A percentile compares a stretch with the other conserved stretches of the same genome.
Conservation (phyloP, 2,329 filamentous ascomycete species). For the Talaromyces sp. region DNA sequence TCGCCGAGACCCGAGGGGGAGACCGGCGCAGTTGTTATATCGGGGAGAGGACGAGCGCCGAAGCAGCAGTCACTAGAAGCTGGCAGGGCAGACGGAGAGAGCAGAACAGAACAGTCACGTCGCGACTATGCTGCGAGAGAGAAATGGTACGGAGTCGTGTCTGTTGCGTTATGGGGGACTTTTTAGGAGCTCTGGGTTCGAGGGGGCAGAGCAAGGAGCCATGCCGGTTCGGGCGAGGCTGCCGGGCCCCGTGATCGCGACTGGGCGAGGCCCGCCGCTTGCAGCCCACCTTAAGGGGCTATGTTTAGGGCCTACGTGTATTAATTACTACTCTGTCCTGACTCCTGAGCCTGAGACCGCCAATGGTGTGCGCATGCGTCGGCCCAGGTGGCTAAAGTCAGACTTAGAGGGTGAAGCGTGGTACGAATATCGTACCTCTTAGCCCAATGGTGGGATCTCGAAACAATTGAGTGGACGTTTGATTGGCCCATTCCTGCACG, state of each 20-base stretch:
- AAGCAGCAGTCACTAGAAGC: not conserved
- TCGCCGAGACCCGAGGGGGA: conserved; percentile 8
- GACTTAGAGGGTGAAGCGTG: no score
- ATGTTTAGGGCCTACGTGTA: no score
- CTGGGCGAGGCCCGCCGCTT: not conserved
- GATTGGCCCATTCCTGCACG: no score
- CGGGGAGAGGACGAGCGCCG: not conserved
- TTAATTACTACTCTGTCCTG: no score
- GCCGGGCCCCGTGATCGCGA: not conserved
- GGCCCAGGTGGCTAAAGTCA: no score
- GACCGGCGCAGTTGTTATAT: conserved; percentile 1
- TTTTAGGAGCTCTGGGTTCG: not conserved
- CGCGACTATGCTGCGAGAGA: not conserved
- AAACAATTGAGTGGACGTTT: no score
- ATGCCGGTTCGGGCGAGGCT: not conserved
- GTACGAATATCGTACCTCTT: no score
- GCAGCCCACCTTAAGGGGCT: not conserved
- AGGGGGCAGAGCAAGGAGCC: not conserved
- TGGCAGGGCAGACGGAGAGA: not conserved
- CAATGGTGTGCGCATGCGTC: no score
- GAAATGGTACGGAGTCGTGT: no score
- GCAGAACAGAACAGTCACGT: not conserved
- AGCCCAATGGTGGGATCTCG: no score
- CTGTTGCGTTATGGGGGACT: no score
- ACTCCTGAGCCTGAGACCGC: no score